Evolutionary conservation across 495 filamentous ascomycete genomes (phyloP).

Genomic region (Haplographium delicatum): DNA sequence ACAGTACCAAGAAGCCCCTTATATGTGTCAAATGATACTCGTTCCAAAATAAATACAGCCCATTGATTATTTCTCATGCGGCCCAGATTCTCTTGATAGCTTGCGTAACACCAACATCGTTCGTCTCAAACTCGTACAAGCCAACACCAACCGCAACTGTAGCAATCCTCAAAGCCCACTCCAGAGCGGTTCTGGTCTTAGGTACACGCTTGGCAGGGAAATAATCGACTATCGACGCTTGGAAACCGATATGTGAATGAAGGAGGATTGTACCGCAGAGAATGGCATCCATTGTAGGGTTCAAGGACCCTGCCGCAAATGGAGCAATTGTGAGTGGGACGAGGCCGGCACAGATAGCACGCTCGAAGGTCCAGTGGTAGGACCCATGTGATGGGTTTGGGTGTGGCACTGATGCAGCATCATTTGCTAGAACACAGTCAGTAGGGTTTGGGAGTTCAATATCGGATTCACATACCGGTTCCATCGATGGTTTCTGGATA

Average conservation of each 20-base stretch:
- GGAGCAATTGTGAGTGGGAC: slow-evolving; percentile 85
- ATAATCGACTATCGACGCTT: slow-evolving; percentile 87
- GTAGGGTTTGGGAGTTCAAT: slow-evolving; percentile 15
- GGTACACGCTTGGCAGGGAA: slow-evolving; percentile 69
- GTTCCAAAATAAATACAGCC: slow-evolving; percentile 17
- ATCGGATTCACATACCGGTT: slow-evolving; percentile 55
- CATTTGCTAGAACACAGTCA: slow-evolving; percentile 62
- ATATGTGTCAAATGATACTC: background rate
- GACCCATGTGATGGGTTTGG: slow-evolving; percentile 74
- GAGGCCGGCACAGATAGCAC: slow-evolving; percentile 69
- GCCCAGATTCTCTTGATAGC: slow-evolving; percentile 81
- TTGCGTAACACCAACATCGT: slow-evolving; percentile 92
- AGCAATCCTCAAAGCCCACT: slow-evolving; percentile 72
- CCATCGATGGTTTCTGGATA: slow-evolving; percentile 66
- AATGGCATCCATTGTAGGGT: slow-evolving; percentile 80
- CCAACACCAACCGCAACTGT: slow-evolving; percentile 80
- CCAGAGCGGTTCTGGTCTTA: slow-evolving; percentile 53
- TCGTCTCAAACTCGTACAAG: slow-evolving; percentile 99
- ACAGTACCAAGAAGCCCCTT: background rate
- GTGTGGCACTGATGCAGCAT: slow-evolving; percentile 70
- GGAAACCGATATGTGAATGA: slow-evolving; percentile 92
- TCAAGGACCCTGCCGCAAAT: slow-evolving; percentile 85
- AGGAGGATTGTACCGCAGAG: slow-evolving; percentile 79
- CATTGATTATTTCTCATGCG: slow-evolving; percentile 39
- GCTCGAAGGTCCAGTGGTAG: slow-evolving; percentile 98